Conservation (phyloP, 2,329 filamentous ascomycete genomes). For the Talaromyces funiculosus region DNA sequence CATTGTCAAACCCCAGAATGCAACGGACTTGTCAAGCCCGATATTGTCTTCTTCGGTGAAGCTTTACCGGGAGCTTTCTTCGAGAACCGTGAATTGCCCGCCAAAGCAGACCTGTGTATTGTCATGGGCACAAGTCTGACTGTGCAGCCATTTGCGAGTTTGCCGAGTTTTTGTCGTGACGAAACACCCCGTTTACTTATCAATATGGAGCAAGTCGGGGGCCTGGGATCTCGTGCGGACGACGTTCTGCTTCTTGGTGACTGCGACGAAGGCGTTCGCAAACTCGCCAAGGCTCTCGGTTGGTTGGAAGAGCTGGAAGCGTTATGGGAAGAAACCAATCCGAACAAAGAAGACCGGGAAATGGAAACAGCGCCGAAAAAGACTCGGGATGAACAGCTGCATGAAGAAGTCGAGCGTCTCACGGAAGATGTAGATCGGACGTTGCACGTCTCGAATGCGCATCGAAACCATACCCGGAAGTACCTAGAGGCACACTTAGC, state of each 20-base stretch:
- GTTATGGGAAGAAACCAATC: slow-evolving; percentile 65
- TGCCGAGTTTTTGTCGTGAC: slow-evolving; percentile 61
- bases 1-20: slow-evolving; percentile 59
- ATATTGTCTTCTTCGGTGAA: slow-evolving; percentile 93
- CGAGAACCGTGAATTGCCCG: slow-evolving; percentile 49
- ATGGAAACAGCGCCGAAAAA: slow-evolving; percentile 32
- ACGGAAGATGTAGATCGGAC: slow-evolving; percentile 55
- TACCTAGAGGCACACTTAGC: slow-evolving; percentile 21
- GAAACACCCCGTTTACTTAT: slow-evolving; percentile 73
- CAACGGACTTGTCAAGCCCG: slow-evolving; percentile 78
- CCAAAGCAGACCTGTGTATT: slow-evolving; percentile 68
- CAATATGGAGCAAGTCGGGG: slow-evolving; percentile 78
- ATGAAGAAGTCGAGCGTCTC: slow-evolving; percentile 54
- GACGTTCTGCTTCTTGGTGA: slow-evolving; percentile 79
- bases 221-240: slow-evolving; percentile 68
- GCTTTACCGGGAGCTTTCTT: slow-evolving; percentile 62
- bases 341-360: slow-evolving; percentile 52
- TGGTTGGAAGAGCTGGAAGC: slow-evolving; percentile 79
- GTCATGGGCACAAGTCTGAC: slow-evolving; percentile 83
- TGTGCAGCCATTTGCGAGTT: slow-evolving; percentile 81
- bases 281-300: slow-evolving; percentile 71
- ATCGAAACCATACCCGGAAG: slow-evolving; percentile 37
- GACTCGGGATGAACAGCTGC: slow-evolving; percentile 51
- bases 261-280: slow-evolving; percentile 75
- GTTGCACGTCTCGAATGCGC: slow-evolving; percentile 44